Percentiles rank a stretch among this genome's conserved stretches.
Conservation (phyloP, 257 asterid species). For the Solanum acaule region DNA sequence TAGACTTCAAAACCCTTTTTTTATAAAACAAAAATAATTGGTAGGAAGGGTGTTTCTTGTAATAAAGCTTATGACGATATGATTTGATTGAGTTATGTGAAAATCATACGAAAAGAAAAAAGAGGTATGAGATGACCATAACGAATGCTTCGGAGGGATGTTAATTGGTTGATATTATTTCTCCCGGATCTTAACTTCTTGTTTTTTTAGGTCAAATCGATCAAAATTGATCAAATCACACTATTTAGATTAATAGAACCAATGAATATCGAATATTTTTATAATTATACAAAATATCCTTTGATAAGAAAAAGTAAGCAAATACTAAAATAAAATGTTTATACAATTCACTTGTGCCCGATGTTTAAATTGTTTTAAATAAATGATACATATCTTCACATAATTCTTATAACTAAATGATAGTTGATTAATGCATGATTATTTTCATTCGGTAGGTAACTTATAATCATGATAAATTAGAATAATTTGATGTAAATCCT, state of each 20-base stretch:
- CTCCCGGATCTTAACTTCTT: neutral
- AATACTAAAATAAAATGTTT: neutral
- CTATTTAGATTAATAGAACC: neutral
- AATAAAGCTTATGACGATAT: neutral
- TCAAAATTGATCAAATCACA: neutral
- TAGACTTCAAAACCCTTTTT: neutral
- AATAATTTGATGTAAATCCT: neutral
- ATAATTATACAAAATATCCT: neutral
- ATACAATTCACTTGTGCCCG: neutral
- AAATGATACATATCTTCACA: neutral
- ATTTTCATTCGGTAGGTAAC: neutral
- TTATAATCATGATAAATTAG: neutral
- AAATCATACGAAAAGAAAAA: neutral
- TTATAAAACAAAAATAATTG: neutral
- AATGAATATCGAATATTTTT: neutral
- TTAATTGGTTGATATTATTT: no score
- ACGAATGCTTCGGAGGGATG: no score
- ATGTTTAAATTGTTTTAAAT: neutral
- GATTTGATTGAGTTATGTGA: neutral
- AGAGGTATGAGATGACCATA: no score
- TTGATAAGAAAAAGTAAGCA: neutral
- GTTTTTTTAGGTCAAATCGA: neutral
- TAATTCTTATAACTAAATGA: neutral
- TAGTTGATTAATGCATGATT: accelerated
- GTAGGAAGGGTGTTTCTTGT: neutral